Evolutionary conservation across 176 grass and related monocot species (phyloP), one percentile per base, ranked within the genome.

Genomic region (Areca catechu): DNA sequence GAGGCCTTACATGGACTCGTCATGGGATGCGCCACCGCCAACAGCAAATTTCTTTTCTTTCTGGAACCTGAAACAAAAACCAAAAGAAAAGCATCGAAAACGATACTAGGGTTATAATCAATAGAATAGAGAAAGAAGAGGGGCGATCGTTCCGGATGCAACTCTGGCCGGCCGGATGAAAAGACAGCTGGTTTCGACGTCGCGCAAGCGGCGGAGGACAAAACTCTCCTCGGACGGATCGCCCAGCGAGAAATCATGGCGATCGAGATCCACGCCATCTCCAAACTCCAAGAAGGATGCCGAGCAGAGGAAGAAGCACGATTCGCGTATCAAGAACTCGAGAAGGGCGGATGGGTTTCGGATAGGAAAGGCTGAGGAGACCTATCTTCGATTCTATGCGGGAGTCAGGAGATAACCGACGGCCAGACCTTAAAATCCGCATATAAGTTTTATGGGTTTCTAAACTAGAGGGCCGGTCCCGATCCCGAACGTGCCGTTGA

Each of bases 1-100:
- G 62, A 64, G 4, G 4, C 9, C 56, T 48, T 81, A 91, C 92
- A 91, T 91, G 57, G 92, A 91, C 58, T 97, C 86, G 61, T 88
- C 86, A 70, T 97, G 22, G 83, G 86, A 83, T 97, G 92, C 20
- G 86, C 80, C 21, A 85, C 47, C 56, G 82, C 81, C 9, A 97
- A 65, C 34, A 97, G 78, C 50, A 85, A 78, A 23, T 85, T 91
- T 59, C 74, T 76, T 57, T 70, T 73, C 59, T 75, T 88, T 61
- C 69, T 37, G 5, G 21, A 50, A n/a, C 61, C 61, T 66, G 63
- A 15, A 20, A 20, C 3, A 16, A 4, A 12, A 54, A 37, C 20
- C 24, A 54, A 6, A 28, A 23, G 25, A 54, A 17, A 2, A 52
- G 52, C 48, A 16, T 19, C 24, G 14, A 29, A 5, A 43, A 58